Conservation (phyloP, 139 green algal genomes). For the Trebouxia sp. region DNA sequence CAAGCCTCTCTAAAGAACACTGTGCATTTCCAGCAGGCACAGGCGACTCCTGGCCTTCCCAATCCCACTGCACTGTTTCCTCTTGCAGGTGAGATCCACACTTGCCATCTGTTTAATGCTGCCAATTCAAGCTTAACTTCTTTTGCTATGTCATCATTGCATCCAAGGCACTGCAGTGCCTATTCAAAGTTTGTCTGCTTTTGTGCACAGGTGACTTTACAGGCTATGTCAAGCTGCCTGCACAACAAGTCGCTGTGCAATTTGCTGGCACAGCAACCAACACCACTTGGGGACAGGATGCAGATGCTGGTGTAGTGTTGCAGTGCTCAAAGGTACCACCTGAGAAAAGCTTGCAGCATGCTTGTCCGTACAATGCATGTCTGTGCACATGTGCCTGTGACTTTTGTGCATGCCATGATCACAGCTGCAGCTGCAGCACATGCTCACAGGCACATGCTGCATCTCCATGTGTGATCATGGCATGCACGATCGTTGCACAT, state of each 20-base stretch:
- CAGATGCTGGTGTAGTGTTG: background rate
- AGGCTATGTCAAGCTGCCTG: background rate
- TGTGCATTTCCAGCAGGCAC: background rate
- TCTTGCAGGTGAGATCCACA: background rate
- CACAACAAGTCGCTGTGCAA: background rate
- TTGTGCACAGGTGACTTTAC: background rate
- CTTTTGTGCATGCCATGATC: too few species aligned
- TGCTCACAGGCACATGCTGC: background rate
- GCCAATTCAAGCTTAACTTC: too few species aligned
- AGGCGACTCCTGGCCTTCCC: background rate
- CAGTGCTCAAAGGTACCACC: slow-evolving; percentile 9
- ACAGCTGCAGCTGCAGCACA: background rate
- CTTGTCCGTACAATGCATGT: too few species aligned
- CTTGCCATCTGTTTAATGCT: background rate
- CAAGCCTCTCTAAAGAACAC: too few species aligned
- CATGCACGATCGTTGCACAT: too few species aligned
- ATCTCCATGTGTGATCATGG: too few species aligned
- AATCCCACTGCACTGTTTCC: background rate
- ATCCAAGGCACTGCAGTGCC: too few species aligned
- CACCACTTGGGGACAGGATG: background rate
- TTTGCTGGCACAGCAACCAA: background rate
- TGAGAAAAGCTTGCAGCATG: background rate
- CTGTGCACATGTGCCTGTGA: too few species aligned
- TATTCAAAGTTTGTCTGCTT: background rate
- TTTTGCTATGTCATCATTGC: too few species aligned